Base-by-base conservation (phyloP, 768 basidiomycete genomes). In the Kwoniella sp. region DNA sequence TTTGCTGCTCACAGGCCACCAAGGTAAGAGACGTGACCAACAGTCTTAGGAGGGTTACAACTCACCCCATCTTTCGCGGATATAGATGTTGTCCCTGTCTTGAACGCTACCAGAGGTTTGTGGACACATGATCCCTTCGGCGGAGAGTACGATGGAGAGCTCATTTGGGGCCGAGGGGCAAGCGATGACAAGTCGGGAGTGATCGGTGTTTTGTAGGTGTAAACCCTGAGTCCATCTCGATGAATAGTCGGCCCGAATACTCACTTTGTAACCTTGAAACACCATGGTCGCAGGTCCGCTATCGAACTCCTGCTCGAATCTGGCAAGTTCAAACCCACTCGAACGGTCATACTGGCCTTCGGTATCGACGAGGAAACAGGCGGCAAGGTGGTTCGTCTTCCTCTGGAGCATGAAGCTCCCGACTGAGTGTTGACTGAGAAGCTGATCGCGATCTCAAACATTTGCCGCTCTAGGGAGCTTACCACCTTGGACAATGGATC, bases 1-100 rank as follows among this genome's bases (percentile, higher is more conserved):
- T 0, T 68, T 90, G 17, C 81, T 91, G 13, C 77, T 79, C 48
- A 74, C 72, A 1, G 77, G 70, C 19, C 77, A 79, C 47, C 78
- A 79, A 67, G 77, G 71, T 72, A 9, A n/a, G 10, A n/a, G 0
- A 13, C 24, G 3, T 58, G 24, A n/a, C 15, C 17, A 44, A 2
- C 46, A 33, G 21, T 40, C 0, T 49, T 25, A 0, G 17, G 5
- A 9, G 10, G 49, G 26, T 46, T 15, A 27, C 13, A 19, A 1
- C n/a, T n/a, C n/a, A n/a, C n/a, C n/a, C n/a, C n/a, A n/a, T n/a
- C n/a, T n/a, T n/a, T 10, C 54, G 17, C 27, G 27, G 25, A 8
- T 33, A 5, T 26, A 73, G 77, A 79, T 54, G 76, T 77, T 26
- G 78, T 79, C 1, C 78, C 78, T 24, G 78, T 76, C 12, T 64